Evolutionary conservation across 2,329 filamentous ascomycete genomes (phyloP), one percentile per base, ranked within the genome.

Genomic region (Huntiella moniliformis): DNA sequence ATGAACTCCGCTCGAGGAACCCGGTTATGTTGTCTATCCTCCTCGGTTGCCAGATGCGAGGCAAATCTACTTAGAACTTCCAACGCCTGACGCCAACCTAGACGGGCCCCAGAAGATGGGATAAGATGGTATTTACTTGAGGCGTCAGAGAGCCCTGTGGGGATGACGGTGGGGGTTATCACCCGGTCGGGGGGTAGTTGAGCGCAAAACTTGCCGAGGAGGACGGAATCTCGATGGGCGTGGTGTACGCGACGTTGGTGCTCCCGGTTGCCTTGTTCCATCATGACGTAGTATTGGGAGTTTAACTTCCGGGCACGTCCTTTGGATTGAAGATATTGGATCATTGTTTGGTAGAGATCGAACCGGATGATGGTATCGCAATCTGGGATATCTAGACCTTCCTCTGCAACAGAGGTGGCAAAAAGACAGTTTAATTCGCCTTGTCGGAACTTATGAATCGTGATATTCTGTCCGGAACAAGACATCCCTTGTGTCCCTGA

Each of bases 291-390:
- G 58, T 88, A 95, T 51, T 73, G 77, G 0, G 91, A 96, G 46
- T 79, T 71, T 1, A 63, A 60, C 54, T 85, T 81, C 35, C 91
- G 73, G 10, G 91, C 91, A 45, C 91, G 74, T 0, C 91, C 91
- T 51, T 85, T 74, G 11, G 87, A 95, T 59, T 98, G 91, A 15
- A 96, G 78, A 57, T 95, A 96, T 56, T 93, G 83, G 44, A 96
- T 96, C 60, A 94, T 77, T 0, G 88, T 95, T 8, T 71, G 69
- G 60, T 86, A 94, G 2, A 93, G 70, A 56, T 96, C 85, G 55
- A 95, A 98, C 2, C 87, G 63, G 49, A 82, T 67, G 28, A 81
- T 65, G 1, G 79, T 57, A 52, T 80, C 79, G 57, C 77, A 81
- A 46, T 78, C 73, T 0, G 77, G 76, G 41, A 81, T 71, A 53